Conservation (phyloP, 305 asterid genomes). For the Fraxinus floribunda region DNA sequence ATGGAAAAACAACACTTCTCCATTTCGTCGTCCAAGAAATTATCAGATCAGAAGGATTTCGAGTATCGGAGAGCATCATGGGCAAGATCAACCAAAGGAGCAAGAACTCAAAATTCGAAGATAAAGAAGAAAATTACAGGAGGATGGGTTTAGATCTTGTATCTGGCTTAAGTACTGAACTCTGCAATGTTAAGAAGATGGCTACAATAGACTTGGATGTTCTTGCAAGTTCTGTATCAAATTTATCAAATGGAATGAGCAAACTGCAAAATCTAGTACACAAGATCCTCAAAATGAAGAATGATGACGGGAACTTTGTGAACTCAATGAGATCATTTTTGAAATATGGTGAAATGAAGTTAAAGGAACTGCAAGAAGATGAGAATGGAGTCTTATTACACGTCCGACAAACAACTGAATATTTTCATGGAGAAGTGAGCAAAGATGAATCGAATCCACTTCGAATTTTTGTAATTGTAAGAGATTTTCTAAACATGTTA, state of each 20-base stretch:
- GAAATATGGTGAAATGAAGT: conserved; percentile 48
- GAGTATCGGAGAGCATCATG: conserved; percentile 84
- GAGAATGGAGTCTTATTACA: conserved; percentile 61
- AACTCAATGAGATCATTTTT: conserved; percentile 57
- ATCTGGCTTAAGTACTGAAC: conserved; percentile 65
- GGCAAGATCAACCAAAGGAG: conserved; percentile 64
- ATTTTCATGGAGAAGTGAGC: conserved; percentile 85
- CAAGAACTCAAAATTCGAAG: conserved; percentile 36
- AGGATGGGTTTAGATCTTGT: conserved; percentile 88
- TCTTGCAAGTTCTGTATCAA: conserved; percentile 67
- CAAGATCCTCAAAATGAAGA: conserved; percentile 42
- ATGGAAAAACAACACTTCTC: conserved; percentile 83
- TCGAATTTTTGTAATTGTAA: conserved; percentile 76
- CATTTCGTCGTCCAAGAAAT: conserved; percentile 91
- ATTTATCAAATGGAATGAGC: conserved; percentile 50
- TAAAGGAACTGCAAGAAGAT: conserved; percentile 66
- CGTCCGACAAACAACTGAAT: conserved; percentile 75
- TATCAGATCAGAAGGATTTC: conserved; percentile 73
- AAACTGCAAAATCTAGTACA: conserved; percentile 42
- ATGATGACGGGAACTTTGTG: conserved; percentile 53
- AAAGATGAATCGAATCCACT: conserved; percentile 78
- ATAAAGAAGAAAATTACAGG: conserved; percentile 69
- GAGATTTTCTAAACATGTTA: conserved; percentile 80
- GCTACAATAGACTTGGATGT: conserved; percentile 81
- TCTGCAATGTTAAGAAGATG: conserved; percentile 86